These are phyloP conservation scores for Verbascum thapsus DNA, from an alignment of 257 asterid species.

Conservation along the genomic window DNA sequence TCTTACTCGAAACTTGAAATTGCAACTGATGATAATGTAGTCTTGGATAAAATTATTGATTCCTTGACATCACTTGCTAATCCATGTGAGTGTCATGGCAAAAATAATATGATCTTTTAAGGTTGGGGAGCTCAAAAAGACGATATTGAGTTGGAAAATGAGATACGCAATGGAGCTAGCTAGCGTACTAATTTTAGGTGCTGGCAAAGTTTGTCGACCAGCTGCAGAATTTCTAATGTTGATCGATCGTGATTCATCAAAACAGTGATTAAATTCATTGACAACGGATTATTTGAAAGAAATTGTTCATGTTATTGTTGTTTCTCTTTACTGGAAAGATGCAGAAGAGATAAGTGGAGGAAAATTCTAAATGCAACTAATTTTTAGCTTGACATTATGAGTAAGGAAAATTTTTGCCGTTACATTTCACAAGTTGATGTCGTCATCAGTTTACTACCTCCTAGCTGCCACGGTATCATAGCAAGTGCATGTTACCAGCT, in stretches of 20 bases:
- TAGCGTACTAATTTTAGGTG: slow-evolving; percentile 79
- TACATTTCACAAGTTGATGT: slow-evolving; percentile 74
- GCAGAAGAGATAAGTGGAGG: slow-evolving; percentile 75
- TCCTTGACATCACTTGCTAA: slow-evolving; percentile 73
- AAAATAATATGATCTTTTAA: slow-evolving; percentile 51
- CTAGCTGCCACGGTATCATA: slow-evolving; percentile 73
- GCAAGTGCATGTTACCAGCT: slow-evolving; percentile 91
- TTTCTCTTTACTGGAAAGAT: slow-evolving; percentile 85
- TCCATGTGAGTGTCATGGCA: slow-evolving; percentile 40
- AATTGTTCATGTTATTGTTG: slow-evolving; percentile 69
- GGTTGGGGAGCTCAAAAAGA: slow-evolving; percentile 54
- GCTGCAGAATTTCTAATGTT: slow-evolving; percentile 85
- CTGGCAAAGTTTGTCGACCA: slow-evolving; percentile 97
- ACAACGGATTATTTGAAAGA: slow-evolving; percentile 49
- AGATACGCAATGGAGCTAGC: slow-evolving; percentile 41
- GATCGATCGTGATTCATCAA: slow-evolving; percentile 51
- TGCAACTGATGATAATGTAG: slow-evolving; percentile 77
- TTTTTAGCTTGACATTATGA: slow-evolving; percentile 71
- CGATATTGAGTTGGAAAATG: no score
- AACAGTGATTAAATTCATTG: slow-evolving; percentile 47
- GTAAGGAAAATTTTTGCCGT: slow-evolving; percentile 50
- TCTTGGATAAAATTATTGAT: slow-evolving; percentile 68
- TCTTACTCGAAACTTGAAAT: slow-evolving; percentile 95
- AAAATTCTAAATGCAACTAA: slow-evolving; percentile 68
- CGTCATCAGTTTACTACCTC: slow-evolving; percentile 91